Evolutionary conservation across 2,329 filamentous ascomycete genomes (phyloP).

Genomic region (Ceratocystiopsis sp.): DNA sequence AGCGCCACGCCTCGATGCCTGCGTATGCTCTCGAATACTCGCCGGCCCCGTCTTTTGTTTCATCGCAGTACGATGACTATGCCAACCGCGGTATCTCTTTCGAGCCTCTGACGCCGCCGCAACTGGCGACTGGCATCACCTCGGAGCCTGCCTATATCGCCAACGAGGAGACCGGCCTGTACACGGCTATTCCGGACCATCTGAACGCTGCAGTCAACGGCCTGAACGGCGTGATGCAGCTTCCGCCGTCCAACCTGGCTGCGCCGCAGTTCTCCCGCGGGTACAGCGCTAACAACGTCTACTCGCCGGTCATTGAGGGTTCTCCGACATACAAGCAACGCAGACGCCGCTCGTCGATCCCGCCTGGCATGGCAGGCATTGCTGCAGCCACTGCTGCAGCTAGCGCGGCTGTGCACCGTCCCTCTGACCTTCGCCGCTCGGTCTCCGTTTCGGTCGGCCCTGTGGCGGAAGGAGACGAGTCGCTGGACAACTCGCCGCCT

Average conservation of each 20-base stretch:
- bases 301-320: slow-evolving; percentile 79
- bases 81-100: slow-evolving; percentile 91
- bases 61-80: slow-evolving; percentile 97
- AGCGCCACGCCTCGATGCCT: slow-evolving; percentile 96
- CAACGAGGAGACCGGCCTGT: slow-evolving; percentile 91
- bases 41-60: slow-evolving; percentile 91
- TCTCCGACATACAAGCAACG: slow-evolving; percentile 98
- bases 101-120: slow-evolving; percentile 90
- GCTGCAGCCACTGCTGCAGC: slow-evolving; percentile 38
- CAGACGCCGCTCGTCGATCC: slow-evolving; percentile 81
- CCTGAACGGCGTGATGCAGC: slow-evolving; percentile 78
- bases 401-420: slow-evolving; percentile 43
- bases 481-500: slow-evolving; percentile 61
- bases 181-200: slow-evolving; percentile 86
- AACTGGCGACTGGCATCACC: slow-evolving; percentile 66
- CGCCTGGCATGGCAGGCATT: slow-evolving; percentile 54
- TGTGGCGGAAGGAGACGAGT: slow-evolving; percentile 63
- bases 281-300: slow-evolving; percentile 61
- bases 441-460: slow-evolving; percentile 77
- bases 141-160: slow-evolving; percentile 92
- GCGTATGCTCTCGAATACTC: slow-evolving; percentile 92
- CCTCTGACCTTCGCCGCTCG: slow-evolving; percentile 80
- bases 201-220: slow-evolving; percentile 50
- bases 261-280: slow-evolving; percentile 64
- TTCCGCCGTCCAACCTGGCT: slow-evolving; percentile 70